These are phyloP conservation scores for Amanita brunnescens DNA, from an alignment of 768 basidiomycete genomes.

Conservation along the genomic window DNA sequence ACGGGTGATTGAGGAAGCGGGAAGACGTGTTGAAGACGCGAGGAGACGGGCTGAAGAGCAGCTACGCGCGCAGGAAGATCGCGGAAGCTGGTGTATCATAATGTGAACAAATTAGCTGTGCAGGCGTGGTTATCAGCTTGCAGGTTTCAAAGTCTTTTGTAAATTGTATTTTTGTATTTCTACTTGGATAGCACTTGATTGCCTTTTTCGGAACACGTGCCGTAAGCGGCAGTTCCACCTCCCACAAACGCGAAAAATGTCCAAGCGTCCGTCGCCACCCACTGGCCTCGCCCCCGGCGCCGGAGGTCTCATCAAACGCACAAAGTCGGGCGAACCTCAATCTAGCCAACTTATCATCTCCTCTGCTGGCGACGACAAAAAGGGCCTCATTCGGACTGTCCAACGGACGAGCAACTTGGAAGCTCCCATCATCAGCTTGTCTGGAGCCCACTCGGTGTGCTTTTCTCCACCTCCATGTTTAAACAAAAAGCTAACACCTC, in stretches of 20 bases:
- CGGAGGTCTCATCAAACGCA: constrained; percentile 58
- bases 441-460: constrained; percentile 79
- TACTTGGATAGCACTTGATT: background rate
- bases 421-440: constrained; percentile 88
- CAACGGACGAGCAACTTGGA: constrained; percentile 90
- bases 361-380: constrained; percentile 62
- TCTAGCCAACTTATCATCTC: constrained; percentile 70
- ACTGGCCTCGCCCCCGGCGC: constrained; percentile 8
- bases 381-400: constrained; percentile 75
- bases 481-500: background rate
- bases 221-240: background rate
- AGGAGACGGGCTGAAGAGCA: background rate
- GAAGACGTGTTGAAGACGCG: too few relatives aligned
- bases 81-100: background rate
- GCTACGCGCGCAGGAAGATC: background rate
- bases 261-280: constrained; percentile 62
- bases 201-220: background rate
- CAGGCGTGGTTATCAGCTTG: too few relatives aligned
- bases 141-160: too few relatives aligned
- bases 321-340: constrained; percentile 37
- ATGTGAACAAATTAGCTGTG: too few relatives aligned
- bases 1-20: too few relatives aligned
- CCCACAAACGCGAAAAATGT: constrained; percentile 36
- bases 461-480: background rate
- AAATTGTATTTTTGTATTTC: too few relatives aligned